Conservation (phyloP, 192 early-diverging fungal species). For the Rhizoclosmatium sp. region DNA sequence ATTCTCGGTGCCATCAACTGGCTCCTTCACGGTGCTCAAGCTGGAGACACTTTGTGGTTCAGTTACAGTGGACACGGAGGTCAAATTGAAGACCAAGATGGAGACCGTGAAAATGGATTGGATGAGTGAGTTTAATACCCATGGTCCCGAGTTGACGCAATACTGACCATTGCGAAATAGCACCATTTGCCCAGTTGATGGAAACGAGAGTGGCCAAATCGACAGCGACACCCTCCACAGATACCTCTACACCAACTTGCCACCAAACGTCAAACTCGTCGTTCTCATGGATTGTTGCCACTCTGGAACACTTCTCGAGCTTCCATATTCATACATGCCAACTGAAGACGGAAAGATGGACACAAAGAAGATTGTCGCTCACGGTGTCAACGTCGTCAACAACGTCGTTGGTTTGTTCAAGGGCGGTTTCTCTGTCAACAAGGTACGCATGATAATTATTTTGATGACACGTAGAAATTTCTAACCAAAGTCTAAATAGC, state of each 20-base stretch:
- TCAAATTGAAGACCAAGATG: conserved; percentile 54
- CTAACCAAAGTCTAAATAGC: not conserved
- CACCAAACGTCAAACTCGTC: conserved; percentile 73
- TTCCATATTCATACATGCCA: conserved; percentile 36
- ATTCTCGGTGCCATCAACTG: conserved; percentile 58
- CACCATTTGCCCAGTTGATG: conserved; percentile 81
- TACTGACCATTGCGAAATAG: conserved; percentile 29
- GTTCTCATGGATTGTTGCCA: conserved; percentile 77
- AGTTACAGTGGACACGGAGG: conserved; percentile 64
- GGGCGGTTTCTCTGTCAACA: conserved; percentile 10
- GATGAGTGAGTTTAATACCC: not conserved
- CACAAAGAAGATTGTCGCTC: not conserved
- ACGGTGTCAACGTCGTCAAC: not conserved
- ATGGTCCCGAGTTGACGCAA: not conserved
- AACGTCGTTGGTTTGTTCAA: not conserved
- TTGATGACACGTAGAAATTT: not conserved
- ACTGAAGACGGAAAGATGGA: conserved; percentile 30
- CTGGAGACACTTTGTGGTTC: conserved; percentile 57
- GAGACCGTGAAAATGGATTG: conserved; percentile 42
- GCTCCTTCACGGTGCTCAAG: conserved; percentile 56
- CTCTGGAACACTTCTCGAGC: conserved; percentile 56
- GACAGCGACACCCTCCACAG: conserved; percentile 71
- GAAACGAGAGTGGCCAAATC: conserved; percentile 72
- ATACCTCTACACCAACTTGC: conserved; percentile 67
- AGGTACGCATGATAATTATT: not conserved